Conservation (phyloP, 805 yeast genomes). For the Kregervanrija pseudodelftensis region DNA sequence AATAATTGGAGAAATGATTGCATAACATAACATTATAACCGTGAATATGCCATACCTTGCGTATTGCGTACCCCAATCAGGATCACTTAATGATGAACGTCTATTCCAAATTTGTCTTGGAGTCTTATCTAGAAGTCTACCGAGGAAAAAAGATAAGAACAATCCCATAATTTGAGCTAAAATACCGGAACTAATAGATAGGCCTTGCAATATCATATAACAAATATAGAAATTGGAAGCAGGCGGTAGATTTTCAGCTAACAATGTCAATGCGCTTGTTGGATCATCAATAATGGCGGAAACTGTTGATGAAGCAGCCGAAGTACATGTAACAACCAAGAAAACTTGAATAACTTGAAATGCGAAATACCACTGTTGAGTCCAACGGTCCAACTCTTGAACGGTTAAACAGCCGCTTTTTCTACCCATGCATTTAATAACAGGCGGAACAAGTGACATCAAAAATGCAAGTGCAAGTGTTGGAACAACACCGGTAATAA, state of each 20-base stretch:
- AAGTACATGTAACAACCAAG: slow-evolving; percentile 73
- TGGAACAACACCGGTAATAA: slow-evolving; percentile 84
- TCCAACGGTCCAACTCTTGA: slow-evolving; percentile 70
- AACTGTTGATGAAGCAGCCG: slow-evolving; percentile 77
- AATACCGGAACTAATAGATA: slow-evolving; percentile 68
- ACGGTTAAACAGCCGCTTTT: slow-evolving; percentile 63
- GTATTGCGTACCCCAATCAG: slow-evolving; percentile 77
- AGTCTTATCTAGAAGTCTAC: slow-evolving; percentile 68
- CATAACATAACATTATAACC: slow-evolving; percentile 65
- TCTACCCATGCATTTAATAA: slow-evolving; percentile 71
- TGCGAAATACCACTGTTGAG: slow-evolving; percentile 84
- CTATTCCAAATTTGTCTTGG: slow-evolving; percentile 92
- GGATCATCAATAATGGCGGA: slow-evolving; percentile 65
- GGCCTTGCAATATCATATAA: slow-evolving; percentile 75
- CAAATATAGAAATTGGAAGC: slow-evolving; percentile 87
- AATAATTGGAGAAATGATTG: slow-evolving; percentile 72
- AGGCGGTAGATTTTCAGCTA: slow-evolving; percentile 75
- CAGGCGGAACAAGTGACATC: slow-evolving; percentile 82
- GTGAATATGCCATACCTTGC: slow-evolving; percentile 72
- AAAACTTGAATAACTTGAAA: slow-evolving; percentile 90
- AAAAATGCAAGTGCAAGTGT: slow-evolving; percentile 71
- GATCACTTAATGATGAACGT: slow-evolving; percentile 51
- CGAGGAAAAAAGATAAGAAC: slow-evolving; percentile 63
- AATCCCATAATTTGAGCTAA: slow-evolving; percentile 70
- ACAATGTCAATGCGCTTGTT: slow-evolving; percentile 57